Conservation (phyloP, 23 red algal genomes). For the Cyanidium caldarium region DNA sequence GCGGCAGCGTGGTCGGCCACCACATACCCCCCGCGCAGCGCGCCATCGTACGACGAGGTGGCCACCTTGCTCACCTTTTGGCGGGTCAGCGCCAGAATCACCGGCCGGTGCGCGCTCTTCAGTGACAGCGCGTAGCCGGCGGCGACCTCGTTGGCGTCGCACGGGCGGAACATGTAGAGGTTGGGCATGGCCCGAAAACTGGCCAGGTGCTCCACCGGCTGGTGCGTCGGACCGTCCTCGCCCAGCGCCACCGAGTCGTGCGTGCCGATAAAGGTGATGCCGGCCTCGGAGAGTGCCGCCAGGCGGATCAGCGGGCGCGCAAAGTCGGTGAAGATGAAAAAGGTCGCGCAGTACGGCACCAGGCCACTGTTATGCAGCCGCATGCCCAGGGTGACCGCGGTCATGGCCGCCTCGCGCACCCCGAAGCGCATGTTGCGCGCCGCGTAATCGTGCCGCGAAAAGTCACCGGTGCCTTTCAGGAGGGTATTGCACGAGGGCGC, state of each 20-base stretch:
- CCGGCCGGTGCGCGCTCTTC: conserved; percentile 10
- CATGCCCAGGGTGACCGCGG: conserved; percentile 56
- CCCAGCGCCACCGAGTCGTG: conserved; percentile 83
- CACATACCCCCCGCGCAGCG: conserved; percentile 63
- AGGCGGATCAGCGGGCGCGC: conserved; percentile 70
- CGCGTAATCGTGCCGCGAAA: not conserved
- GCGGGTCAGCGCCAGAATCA: conserved; percentile 42
- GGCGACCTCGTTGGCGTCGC: conserved; percentile 49
- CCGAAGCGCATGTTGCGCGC: conserved; percentile 73
- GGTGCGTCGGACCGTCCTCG: conserved; percentile 91
- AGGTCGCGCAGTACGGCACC: conserved; percentile 73
- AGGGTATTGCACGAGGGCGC: conserved; percentile 69
- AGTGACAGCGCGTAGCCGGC: conserved; percentile 53
- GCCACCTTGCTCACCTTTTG: conserved; percentile 32
- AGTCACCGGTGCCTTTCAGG: conserved; percentile 42
- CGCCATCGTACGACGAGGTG: conserved; percentile 35
- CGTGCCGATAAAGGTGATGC: conserved; percentile 65
- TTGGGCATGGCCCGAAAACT: conserved; percentile 91
- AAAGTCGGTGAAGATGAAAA: conserved; percentile 95
- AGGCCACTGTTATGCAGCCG: conserved; percentile 28
- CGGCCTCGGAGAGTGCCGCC: conserved; percentile 48
- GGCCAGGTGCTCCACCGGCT: conserved; percentile 89
- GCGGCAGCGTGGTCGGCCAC: conserved; percentile 24
- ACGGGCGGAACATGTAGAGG: conserved; percentile 51
- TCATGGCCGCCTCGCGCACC: conserved; percentile 88